A percentile compares a stretch with the other conserved stretches of the same genome.
These are phyloP conservation scores for Ammopiptanthus mongolicus DNA, from an alignment of 306 rosid species.

Conservation along the genomic window DNA sequence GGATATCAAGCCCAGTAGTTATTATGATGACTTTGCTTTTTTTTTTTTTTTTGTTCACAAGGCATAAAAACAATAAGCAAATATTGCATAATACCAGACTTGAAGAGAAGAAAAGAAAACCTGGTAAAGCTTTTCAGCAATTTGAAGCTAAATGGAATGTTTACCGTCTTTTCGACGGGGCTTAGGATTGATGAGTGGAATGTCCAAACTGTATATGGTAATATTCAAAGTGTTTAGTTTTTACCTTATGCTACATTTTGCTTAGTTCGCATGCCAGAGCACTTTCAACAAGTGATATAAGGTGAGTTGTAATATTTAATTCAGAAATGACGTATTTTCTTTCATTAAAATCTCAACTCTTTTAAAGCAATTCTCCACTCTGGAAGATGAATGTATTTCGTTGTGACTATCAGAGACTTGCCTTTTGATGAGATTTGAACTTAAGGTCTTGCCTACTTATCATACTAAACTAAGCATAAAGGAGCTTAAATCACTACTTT, in stretches of 20 bases:
- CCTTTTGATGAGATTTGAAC: not conserved
- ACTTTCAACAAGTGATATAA: too few species aligned
- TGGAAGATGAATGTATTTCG: not conserved
- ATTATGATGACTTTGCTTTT: not conserved
- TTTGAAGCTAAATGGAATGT: not conserved
- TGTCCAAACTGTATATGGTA: not conserved
- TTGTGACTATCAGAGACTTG: not conserved
- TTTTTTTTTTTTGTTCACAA: not conserved
- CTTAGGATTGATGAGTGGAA: not conserved
- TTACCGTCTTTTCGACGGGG: not conserved
- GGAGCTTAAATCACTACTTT: not conserved
- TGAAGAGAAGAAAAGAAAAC: not conserved
- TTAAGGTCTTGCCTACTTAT: not conserved
- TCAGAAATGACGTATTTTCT: not conserved
- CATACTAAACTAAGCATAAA: not conserved
- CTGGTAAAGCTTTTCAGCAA: not conserved
- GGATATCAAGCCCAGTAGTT: too few species aligned
- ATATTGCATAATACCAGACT: not conserved
- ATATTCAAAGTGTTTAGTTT: too few species aligned
- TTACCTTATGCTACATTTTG: too few species aligned
- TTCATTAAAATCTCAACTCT: not conserved
- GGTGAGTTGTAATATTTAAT: not conserved
- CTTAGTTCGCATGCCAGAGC: too few species aligned
- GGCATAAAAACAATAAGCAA: not conserved
- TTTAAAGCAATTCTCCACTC: not conserved